phyloP scores from a whole-genome alignment of 768 basidiomycete species.

The Xerocomellus dryophilus region DNA sequence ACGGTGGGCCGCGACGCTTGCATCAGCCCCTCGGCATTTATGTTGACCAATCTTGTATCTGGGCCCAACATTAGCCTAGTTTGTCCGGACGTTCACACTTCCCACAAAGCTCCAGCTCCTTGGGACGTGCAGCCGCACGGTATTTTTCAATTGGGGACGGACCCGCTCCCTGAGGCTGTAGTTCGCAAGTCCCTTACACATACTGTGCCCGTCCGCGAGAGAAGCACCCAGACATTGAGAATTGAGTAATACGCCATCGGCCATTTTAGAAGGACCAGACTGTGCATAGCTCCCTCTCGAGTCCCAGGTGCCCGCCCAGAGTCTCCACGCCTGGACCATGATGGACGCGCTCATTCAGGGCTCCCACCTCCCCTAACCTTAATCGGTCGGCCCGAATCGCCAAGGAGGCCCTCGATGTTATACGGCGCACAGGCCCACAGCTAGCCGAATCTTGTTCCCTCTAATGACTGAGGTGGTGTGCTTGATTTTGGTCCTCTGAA shows the following conservation, averaged over 20 bases:
- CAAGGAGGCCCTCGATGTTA: background rate
- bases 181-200: background rate
- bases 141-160: background rate
- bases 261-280: background rate
- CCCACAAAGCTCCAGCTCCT: background rate
- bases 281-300: background rate
- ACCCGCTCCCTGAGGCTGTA: too few relatives aligned
- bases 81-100: background rate
- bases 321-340: background rate
- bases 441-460: background rate
- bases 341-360: background rate
- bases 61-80: background rate
- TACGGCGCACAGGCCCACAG: too few relatives aligned
- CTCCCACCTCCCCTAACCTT: background rate
- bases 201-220: background rate
- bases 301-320: background rate
- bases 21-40: background rate
- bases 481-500: background rate
- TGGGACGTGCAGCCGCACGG: background rate
- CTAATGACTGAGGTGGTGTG: background rate
- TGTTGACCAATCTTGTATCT: background rate
- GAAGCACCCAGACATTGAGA: background rate
- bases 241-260: background rate
- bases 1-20: background rate
- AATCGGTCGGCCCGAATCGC: slow-evolving; percentile 2